Conservation (phyloP, 2,329 filamentous ascomycete genomes). For the Mycosphaerella arachidis region DNA sequence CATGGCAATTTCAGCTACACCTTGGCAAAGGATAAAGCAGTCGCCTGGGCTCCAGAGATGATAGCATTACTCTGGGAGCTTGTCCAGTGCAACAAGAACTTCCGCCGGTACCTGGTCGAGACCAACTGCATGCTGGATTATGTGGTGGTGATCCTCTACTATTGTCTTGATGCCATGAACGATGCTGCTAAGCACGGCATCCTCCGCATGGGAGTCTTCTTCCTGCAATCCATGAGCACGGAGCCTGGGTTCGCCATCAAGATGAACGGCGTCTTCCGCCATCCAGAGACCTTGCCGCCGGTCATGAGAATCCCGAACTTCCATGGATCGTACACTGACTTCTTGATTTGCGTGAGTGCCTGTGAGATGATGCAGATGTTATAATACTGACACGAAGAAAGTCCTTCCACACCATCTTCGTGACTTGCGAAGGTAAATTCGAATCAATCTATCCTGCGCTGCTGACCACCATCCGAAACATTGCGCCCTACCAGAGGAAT, state of each 20-base stretch:
- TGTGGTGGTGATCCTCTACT: slow-evolving; percentile 82
- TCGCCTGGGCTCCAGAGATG: slow-evolving; percentile 90
- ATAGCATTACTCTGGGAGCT: slow-evolving; percentile 98
- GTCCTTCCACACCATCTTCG: slow-evolving; percentile 90
- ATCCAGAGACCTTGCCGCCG: slow-evolving; percentile 78
- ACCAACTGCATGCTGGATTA: slow-evolving; percentile 92
- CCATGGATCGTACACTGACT: slow-evolving; percentile 86
- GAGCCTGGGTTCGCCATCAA: slow-evolving; percentile 86
- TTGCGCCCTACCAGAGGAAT: slow-evolving; percentile 76
- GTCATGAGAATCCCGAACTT: slow-evolving; percentile 81
- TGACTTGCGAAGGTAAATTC: slow-evolving; percentile 69
- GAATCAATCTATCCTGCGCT: slow-evolving; percentile 82
- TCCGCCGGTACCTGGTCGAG: slow-evolving; percentile 93
- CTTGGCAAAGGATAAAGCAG: slow-evolving; percentile 72
- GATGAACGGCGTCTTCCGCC: slow-evolving; percentile 82
- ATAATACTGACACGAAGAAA: slow-evolving; percentile 34
- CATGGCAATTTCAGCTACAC: slow-evolving; percentile 82
- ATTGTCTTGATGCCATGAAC: slow-evolving; percentile 81
- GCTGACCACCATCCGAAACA: slow-evolving; percentile 87
- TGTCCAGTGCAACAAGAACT: slow-evolving; percentile 94
- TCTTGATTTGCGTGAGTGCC: slow-evolving; percentile 73
- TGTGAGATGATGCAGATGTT: slow-evolving; percentile 23
- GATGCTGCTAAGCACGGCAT: slow-evolving; percentile 86
- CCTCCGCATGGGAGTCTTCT: slow-evolving; percentile 95
- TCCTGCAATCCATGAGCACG: slow-evolving; percentile 89